Conservation (phyloP, 495 filamentous ascomycete species). For the Neurospora sp. region DNA sequence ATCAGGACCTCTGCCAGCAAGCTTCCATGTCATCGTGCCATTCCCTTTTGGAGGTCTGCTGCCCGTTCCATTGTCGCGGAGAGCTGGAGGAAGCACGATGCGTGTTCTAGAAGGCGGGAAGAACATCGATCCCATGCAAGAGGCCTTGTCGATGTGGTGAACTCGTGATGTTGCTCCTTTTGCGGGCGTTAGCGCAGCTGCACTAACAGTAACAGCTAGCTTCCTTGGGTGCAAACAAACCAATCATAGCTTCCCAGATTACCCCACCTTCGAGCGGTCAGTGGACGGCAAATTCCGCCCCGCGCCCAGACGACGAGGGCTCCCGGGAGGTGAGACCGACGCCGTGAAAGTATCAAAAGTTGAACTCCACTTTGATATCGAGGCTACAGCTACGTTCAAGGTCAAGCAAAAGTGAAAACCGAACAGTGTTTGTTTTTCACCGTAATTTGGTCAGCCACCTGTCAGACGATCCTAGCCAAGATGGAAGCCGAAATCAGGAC, state of each 20-base stretch:
- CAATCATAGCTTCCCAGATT: not conserved
- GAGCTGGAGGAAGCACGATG: not conserved
- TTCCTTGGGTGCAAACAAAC: not conserved
- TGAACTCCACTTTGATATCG: not conserved
- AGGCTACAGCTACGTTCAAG: not conserved
- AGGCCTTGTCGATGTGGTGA: not conserved
- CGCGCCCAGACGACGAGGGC: not conserved
- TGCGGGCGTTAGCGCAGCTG: not conserved
- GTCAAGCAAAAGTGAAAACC: not conserved
- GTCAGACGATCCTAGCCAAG: not conserved
- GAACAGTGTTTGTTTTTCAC: not conserved
- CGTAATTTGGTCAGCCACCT: not conserved
- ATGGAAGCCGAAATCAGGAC: slow-evolving; percentile 92
- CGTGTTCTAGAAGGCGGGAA: not conserved
- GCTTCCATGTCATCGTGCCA: not conserved
- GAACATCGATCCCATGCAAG: not conserved
- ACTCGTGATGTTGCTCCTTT: not conserved
- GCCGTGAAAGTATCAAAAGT: not conserved
- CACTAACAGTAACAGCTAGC: not conserved
- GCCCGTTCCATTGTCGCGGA: not conserved
- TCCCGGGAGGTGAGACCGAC: not conserved
- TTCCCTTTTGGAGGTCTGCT: not conserved
- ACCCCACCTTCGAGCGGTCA: not conserved
- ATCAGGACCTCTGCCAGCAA: not conserved
- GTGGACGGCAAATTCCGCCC: not conserved